These are phyloP conservation scores for Taxawa tesnikishii DNA, from an alignment of 2,329 filamentous ascomycete species.

Conservation along the genomic window DNA sequence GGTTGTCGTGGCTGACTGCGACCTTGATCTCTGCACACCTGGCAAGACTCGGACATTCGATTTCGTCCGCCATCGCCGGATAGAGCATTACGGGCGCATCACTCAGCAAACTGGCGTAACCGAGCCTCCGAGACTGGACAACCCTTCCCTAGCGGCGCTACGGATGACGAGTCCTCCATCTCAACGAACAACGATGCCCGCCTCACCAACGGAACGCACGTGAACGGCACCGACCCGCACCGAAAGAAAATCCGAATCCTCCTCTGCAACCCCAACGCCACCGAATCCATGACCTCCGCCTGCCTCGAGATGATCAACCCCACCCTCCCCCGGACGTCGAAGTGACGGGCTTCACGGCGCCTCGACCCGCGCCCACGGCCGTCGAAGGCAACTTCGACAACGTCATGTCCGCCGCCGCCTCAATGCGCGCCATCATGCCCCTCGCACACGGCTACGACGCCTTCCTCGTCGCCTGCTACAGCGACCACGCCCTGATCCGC, in stretches of 20 bases:
- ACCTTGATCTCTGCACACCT: conserved; percentile 31
- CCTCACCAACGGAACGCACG: background rate
- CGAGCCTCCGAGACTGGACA: conserved; percentile 13
- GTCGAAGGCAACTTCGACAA: conserved; percentile 39
- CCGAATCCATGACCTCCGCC: conserved; percentile 33
- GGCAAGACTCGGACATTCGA: conserved; percentile 32
- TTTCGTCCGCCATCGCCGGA: conserved; percentile 28
- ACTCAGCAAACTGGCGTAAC: conserved; percentile 24
- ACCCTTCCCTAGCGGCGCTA: conserved; percentile 3
- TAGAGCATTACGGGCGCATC: conserved; percentile 27
- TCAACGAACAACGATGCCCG: background rate
- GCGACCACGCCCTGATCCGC: conserved; percentile 32
- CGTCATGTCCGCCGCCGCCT: conserved; percentile 37
- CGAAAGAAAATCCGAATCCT: conserved; percentile 26
- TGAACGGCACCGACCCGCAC: background rate
- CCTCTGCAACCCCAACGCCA: conserved; percentile 37
- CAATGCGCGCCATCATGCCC: conserved; percentile 32
- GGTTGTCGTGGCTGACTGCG: conserved; percentile 36
- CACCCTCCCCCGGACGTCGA: conserved; percentile 35
- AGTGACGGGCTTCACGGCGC: conserved; percentile 39
- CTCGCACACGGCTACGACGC: conserved; percentile 32
- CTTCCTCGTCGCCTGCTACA: conserved; percentile 38
- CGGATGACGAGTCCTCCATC: background rate
- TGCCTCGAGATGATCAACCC: conserved; percentile 31
- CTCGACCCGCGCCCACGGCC: conserved; percentile 35